A percentile compares a stretch with the other conserved stretches of the same genome.
These are phyloP conservation scores for Tylopilus felleus DNA, from an alignment of 768 basidiomycete species.

Conservation along the genomic window DNA sequence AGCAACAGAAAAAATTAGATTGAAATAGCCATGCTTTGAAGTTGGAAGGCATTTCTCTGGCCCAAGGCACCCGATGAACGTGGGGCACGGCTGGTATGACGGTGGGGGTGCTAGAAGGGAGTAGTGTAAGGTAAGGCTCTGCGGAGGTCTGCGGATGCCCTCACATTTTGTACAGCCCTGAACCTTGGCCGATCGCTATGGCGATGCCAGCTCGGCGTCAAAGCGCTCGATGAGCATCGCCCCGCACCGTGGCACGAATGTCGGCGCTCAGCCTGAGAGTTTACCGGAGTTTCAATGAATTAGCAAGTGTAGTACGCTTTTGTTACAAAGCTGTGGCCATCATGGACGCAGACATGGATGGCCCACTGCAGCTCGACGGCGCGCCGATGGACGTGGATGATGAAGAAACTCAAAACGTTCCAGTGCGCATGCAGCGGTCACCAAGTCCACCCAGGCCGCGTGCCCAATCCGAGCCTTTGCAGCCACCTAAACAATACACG, in stretches of 20 bases:
- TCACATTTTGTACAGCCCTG: neutral
- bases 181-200: neutral
- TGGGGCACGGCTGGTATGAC: neutral
- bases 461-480: constrained; percentile 34
- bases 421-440: constrained; percentile 11
- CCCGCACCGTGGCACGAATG: too few species aligned
- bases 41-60: constrained; percentile 38
- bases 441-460: constrained; percentile 20
- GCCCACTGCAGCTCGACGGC: constrained; percentile 17
- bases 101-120: neutral
- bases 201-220: neutral
- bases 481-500: constrained; percentile 20
- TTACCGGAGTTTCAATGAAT: constrained; percentile 22
- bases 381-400: constrained; percentile 30
- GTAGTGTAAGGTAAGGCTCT: neutral
- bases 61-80: neutral
- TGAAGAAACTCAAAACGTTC: constrained; percentile 6
- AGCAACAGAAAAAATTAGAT: constrained; percentile 57
- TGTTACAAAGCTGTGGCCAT: neutral
- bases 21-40: constrained; percentile 46
- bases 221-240: neutral
- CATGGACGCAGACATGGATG: constrained; percentile 15
- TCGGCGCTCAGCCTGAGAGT: neutral
- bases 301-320: too few species aligned
- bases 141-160: neutral